These are phyloP conservation scores for Kwoniella dejecticola DNA, from an alignment of 768 basidiomycete genomes.

Conservation along the genomic window DNA sequence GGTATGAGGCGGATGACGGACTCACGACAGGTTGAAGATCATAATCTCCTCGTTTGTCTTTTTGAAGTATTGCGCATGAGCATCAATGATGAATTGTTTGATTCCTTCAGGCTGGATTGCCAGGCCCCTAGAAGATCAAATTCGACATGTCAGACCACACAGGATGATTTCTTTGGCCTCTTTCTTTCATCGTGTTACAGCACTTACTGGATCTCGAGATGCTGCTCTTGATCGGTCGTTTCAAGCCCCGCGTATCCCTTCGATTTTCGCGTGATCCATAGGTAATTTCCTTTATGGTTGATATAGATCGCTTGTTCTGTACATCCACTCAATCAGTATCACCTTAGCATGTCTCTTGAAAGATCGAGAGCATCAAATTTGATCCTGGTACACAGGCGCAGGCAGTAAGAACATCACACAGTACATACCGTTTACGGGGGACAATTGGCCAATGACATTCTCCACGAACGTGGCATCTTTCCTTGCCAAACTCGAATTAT, in stretches of 20 bases:
- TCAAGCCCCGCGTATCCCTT: constrained; percentile 8
- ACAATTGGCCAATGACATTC: constrained; percentile 29
- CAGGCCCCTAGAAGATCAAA: neutral
- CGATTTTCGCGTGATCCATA: constrained; percentile 24
- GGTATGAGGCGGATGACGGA: neutral
- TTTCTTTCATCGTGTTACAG: neutral
- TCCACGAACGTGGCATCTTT: constrained; percentile 15
- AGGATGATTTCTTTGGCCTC: neutral
- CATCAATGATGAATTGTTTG: constrained; percentile 28
- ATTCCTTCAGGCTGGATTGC: neutral
- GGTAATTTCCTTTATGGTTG: constrained; percentile 24
- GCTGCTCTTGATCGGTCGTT: neutral
- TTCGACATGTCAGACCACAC: neutral
- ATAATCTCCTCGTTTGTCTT: constrained; percentile 29
- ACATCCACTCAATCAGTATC: neutral
- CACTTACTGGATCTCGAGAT: constrained; percentile 5
- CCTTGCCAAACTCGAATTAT: neutral
- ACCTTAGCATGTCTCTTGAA: no score
- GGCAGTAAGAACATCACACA: neutral
- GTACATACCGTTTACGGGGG: constrained; percentile 28
- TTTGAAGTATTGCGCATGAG: constrained; percentile 25
- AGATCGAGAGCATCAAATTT: neutral
- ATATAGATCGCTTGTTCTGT: constrained; percentile 19
- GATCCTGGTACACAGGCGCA: neutral
- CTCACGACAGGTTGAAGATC: constrained; percentile 14